These are phyloP conservation scores for Ceratocystis lukuohia DNA, from an alignment of 2,329 filamentous ascomycete genomes.

Conservation along the genomic window DNA sequence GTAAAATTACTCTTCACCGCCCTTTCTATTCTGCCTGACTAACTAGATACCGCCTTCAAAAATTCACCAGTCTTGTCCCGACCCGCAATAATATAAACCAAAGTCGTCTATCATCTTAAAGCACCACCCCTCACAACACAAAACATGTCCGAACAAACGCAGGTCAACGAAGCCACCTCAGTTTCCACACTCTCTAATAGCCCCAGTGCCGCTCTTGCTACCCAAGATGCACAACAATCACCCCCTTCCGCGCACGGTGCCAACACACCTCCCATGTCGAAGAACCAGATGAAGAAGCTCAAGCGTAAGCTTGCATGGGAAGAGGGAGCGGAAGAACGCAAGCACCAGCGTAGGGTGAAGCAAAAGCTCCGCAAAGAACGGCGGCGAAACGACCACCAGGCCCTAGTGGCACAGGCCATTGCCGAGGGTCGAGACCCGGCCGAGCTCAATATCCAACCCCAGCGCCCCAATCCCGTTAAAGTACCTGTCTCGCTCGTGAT, in stretches of 20 bases:
- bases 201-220: background rate
- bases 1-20: slow-evolving; percentile 16
- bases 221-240: background rate
- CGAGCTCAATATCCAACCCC: slow-evolving; percentile 26
- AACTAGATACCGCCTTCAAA: slow-evolving; percentile 16
- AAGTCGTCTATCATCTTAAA: no score
- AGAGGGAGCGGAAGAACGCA: slow-evolving; percentile 48
- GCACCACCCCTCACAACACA: background rate
- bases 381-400: slow-evolving; percentile 38
- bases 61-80: slow-evolving; percentile 9
- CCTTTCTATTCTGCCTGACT: slow-evolving; percentile 11
- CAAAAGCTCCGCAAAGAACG: slow-evolving; percentile 35
- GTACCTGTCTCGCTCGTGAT: slow-evolving; percentile 71
- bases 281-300: slow-evolving; percentile 73
- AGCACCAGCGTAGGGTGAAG: slow-evolving; percentile 41
- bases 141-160: slow-evolving; percentile 11
- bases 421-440: slow-evolving; percentile 32
- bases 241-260: slow-evolving; percentile 9
- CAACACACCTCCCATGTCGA: slow-evolving; percentile 45
- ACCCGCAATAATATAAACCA: no score
- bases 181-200: background rate
- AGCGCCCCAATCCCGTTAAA: slow-evolving; percentile 31
- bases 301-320: slow-evolving; percentile 64
- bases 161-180: background rate
- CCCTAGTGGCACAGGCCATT: slow-evolving; percentile 34